Percentiles rank a stretch among this genome's conserved stretches.
Evolutionary conservation across 2,329 filamentous ascomycete genomes (phyloP).

Genomic region (Nigrograna mackinnonii): DNA sequence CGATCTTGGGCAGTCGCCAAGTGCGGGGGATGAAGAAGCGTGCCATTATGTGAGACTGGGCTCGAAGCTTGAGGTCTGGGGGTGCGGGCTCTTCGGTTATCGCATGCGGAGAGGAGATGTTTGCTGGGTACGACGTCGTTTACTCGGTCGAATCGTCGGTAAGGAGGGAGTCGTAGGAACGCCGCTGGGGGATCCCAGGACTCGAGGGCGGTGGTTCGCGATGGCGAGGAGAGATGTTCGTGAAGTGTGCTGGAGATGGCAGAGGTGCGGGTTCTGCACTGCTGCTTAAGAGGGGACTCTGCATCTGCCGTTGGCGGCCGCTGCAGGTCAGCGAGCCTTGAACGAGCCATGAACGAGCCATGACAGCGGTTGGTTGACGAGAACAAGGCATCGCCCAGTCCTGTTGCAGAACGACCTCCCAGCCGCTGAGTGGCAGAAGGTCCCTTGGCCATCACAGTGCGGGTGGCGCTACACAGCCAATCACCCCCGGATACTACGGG

Average conservation of each 20-base stretch:
- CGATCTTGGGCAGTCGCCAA: constrained; percentile 57
- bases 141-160: too few species aligned
- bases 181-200: not conserved
- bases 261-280: not conserved
- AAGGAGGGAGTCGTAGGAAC: not conserved
- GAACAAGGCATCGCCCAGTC: constrained; percentile 8
- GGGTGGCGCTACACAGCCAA: constrained; percentile 2
- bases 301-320: not conserved
- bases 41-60: constrained; percentile 18
- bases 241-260: not conserved
- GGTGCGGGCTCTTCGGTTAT: constrained; percentile 1
- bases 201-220: not conserved
- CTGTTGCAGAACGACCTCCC: constrained; percentile 26
- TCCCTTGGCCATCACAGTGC: constrained; percentile 32
- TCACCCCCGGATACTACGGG: constrained; percentile 3
- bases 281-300: not conserved
- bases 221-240: not conserved
- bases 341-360: constrained; percentile 2
- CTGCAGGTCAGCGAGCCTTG: not conserved
- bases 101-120: not conserved
- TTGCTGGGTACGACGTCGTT: constrained; percentile 1
- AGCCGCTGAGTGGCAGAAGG: constrained; percentile 35
- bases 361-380: constrained; percentile 11
- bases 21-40: constrained; percentile 57
- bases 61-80: constrained; percentile 1